Conservation (phyloP, 208 protist genomes). For the Leptomonas seymouri region DNA sequence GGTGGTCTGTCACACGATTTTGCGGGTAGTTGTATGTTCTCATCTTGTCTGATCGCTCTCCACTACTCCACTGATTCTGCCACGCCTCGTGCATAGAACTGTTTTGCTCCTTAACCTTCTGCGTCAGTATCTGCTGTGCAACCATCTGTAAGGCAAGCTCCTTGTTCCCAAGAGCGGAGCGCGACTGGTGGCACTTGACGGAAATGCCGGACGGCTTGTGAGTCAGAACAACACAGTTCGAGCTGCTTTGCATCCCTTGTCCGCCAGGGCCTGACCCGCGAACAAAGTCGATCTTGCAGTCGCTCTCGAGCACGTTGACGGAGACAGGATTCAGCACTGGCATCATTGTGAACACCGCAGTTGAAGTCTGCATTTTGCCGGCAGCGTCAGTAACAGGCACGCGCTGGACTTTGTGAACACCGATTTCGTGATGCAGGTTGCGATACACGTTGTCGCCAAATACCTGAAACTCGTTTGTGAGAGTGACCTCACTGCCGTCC, state of each 20-base stretch:
- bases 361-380: constrained; percentile 93
- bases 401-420: constrained; percentile 92
- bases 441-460: constrained; percentile 78
- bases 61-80: constrained; percentile 87
- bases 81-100: constrained; percentile 76
- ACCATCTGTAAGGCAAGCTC: constrained; percentile 88
- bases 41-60: constrained; percentile 92
- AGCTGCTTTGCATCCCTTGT: constrained; percentile 92
- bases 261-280: constrained; percentile 87
- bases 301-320: constrained; percentile 81
- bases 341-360: constrained; percentile 87
- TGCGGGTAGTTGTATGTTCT: constrained; percentile 92
- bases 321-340: constrained; percentile 88
- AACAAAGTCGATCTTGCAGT: constrained; percentile 90
- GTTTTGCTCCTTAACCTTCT: constrained; percentile 71
- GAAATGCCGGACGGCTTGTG: constrained; percentile 89
- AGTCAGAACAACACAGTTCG: constrained; percentile 85
- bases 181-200: constrained; percentile 91
- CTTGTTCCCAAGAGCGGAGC: constrained; percentile 89
- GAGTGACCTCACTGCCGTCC: constrained; percentile 32
- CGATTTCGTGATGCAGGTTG: constrained; percentile 86
- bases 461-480: constrained; percentile 45
- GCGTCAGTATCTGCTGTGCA: constrained; percentile 75
- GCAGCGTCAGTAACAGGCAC: constrained; percentile 87
- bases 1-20: constrained; percentile 90